Conservation (phyloP, 1,139 yeast species). For the Wickerhamiella infanticola region DNA sequence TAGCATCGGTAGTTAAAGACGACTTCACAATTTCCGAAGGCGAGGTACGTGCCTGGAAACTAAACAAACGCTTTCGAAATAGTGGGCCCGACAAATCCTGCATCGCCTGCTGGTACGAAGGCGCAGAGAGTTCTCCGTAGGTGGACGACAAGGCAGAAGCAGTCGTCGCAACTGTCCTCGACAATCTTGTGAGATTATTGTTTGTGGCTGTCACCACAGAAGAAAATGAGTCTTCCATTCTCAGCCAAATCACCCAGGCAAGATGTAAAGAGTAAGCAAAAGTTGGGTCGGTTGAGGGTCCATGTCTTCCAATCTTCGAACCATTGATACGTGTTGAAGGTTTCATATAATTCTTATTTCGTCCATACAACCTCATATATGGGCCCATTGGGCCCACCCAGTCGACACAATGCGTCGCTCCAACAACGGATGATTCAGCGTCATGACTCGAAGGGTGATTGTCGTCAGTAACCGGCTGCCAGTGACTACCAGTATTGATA, state of each 20-base stretch:
- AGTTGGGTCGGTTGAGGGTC: too few species aligned
- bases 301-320: too few species aligned
- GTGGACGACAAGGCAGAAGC: constrained; percentile 24
- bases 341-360: too few species aligned
- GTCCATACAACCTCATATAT: too few species aligned
- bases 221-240: constrained; percentile 18
- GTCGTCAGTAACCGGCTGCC: constrained; percentile 94
- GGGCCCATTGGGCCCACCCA: too few species aligned
- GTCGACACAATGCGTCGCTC: too few species aligned
- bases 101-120: constrained; percentile 32
- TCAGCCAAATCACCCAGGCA: too few species aligned
- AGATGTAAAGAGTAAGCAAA: too few species aligned
- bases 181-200: constrained; percentile 23
- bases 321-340: too few species aligned
- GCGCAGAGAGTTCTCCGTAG: constrained; percentile 28
- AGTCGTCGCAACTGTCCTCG: constrained; percentile 27
- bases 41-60: constrained; percentile 23
- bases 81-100: constrained; percentile 29
- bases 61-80: constrained; percentile 25
- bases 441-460: constrained; percentile 31
- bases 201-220: constrained; percentile 26
- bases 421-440: not conserved
- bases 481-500: constrained; percentile 67
- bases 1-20: constrained; percentile 19
- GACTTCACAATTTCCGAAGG: constrained; percentile 29